A percentile compares a stretch with the other conserved stretches of the same genome.
Conservation (phyloP, 2,329 filamentous ascomycete species). For the Truncatella angustata region DNA sequence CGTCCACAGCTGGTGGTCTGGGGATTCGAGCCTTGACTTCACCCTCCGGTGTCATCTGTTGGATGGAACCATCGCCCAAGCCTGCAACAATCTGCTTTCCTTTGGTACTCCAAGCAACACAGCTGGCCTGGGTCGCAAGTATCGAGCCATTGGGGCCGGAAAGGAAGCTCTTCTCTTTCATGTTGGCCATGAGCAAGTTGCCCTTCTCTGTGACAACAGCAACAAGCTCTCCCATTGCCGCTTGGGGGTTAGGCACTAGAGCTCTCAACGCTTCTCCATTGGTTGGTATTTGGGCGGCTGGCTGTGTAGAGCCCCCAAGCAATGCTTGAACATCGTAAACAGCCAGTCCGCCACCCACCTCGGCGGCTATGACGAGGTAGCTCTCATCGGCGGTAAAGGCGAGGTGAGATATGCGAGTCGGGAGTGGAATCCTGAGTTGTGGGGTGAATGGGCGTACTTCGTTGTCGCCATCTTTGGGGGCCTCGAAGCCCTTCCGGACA, state of each 20-base stretch:
- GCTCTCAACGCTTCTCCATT: slow-evolving; percentile 71
- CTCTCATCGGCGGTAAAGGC: slow-evolving; percentile 88
- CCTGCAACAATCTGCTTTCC: slow-evolving; percentile 93
- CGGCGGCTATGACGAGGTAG: slow-evolving; percentile 78
- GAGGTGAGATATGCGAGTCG: slow-evolving; percentile 79
- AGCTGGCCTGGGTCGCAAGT: slow-evolving; percentile 75
- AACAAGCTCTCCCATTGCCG: slow-evolving; percentile 70
- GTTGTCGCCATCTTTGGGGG: slow-evolving; percentile 55
- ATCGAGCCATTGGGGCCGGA: slow-evolving; percentile 57
- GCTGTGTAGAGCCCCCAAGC: slow-evolving; percentile 61
- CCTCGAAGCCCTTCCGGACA: slow-evolving; percentile 72
- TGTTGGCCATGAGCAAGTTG: slow-evolving; percentile 78
- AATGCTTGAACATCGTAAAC: slow-evolving; percentile 76
- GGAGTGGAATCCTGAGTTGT: slow-evolving; percentile 69
- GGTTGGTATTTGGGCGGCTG: slow-evolving; percentile 74
- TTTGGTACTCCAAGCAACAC: slow-evolving; percentile 85
- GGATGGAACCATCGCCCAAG: slow-evolving; percentile 72
- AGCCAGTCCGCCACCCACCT: slow-evolving; percentile 76
- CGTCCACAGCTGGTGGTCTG: slow-evolving; percentile 65
- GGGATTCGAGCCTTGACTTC: slow-evolving; percentile 76
- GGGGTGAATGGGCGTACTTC: slow-evolving; percentile 71
- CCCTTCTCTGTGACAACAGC: slow-evolving; percentile 79
- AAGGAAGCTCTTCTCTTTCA: slow-evolving; percentile 63
- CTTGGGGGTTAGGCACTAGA: slow-evolving; percentile 76
- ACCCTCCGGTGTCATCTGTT: slow-evolving; percentile 82